phyloP scores from a whole-genome alignment of 176 grass and related monocot species.

The Chrysopogon serrulatus region DNA sequence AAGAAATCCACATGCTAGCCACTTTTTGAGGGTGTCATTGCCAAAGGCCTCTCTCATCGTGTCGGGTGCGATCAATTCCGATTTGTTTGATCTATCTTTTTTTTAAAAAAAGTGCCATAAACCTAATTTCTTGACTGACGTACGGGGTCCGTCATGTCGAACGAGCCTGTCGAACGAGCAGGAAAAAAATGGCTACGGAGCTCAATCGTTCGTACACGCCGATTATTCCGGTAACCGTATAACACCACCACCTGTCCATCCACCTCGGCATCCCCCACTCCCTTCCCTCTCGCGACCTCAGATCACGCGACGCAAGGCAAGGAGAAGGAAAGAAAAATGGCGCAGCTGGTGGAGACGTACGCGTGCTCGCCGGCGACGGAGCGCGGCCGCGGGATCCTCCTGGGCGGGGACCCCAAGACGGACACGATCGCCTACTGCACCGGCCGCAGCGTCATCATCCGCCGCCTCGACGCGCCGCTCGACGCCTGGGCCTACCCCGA shows the following conservation, averaged over 20 bases:
- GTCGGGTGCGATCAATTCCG: not conserved
- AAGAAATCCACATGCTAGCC: not conserved
- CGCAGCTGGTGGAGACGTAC: slow-evolving; percentile 80
- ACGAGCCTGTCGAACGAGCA: not conserved
- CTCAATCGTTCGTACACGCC: not conserved
- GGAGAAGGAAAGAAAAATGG: slow-evolving; percentile 18
- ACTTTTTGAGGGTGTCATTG: no score
- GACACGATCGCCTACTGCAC: slow-evolving; percentile 76
- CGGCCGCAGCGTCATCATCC: slow-evolving; percentile 80
- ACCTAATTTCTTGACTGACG: not conserved
- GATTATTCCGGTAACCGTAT: not conserved
- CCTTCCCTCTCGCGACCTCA: not conserved
- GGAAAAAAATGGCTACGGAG: not conserved
- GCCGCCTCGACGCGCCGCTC: slow-evolving; percentile 75
- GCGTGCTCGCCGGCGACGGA: slow-evolving; percentile 92
- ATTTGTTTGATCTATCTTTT: no score
- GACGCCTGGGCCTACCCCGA: slow-evolving; percentile 69
- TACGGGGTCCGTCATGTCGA: not conserved
- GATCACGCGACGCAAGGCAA: slow-evolving; percentile 6
- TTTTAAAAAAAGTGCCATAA: no score
- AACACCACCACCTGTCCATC: not conserved
- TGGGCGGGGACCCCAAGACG: slow-evolving; percentile 61
- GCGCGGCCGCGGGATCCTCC: slow-evolving; percentile 90
- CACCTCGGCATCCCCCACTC: no score
- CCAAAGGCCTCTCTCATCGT: not conserved